A percentile compares a stretch with the other conserved stretches of the same genome.
Evolutionary conservation across 2,329 filamentous ascomycete genomes (phyloP).

Genomic region (Ilyonectria mors-panacis): DNA sequence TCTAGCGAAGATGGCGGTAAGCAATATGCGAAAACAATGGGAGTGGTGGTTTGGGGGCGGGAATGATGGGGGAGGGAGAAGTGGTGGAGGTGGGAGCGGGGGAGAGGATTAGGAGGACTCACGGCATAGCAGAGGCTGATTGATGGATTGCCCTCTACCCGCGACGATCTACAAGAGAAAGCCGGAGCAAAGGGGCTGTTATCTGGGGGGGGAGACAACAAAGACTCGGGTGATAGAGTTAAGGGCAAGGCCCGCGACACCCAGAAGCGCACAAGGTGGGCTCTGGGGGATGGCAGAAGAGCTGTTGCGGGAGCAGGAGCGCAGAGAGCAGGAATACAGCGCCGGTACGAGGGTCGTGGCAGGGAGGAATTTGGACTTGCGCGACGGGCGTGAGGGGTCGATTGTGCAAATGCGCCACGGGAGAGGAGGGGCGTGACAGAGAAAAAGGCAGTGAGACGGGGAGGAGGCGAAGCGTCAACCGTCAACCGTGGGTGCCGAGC

Average conservation of each 20-base stretch:
- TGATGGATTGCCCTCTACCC: constrained; percentile 59
- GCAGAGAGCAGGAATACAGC: constrained; percentile 39
- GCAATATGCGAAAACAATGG: constrained; percentile 28
- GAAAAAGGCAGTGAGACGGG: constrained; percentile 48
- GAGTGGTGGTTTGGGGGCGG: constrained; percentile 22
- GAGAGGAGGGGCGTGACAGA: constrained; percentile 47
- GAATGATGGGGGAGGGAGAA: constrained; percentile 35
- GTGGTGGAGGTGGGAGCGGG: constrained; percentile 33
- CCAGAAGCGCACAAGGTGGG: constrained; percentile 37
- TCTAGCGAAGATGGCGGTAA: constrained; percentile 20
- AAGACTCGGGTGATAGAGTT: constrained; percentile 36
- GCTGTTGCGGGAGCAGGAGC: constrained; percentile 40
- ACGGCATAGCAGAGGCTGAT: constrained; percentile 60
- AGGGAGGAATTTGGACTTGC: constrained; percentile 48
- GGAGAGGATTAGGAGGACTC: constrained; percentile 50
- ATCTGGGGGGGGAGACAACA: constrained; percentile 36
- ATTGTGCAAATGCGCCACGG: constrained; percentile 43
- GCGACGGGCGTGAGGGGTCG: constrained; percentile 45
- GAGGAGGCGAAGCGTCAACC: constrained; percentile 40
- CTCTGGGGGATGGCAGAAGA: constrained; percentile 43
- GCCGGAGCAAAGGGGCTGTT: constrained; percentile 61
- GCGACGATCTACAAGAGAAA: constrained; percentile 62
- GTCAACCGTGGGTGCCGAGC: constrained; percentile 15
- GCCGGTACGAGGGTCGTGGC: constrained; percentile 46
- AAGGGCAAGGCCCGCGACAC: constrained; percentile 40